phyloP scores from a whole-genome alignment of 768 basidiomycete species.

The Leccinum arenicola region DNA sequence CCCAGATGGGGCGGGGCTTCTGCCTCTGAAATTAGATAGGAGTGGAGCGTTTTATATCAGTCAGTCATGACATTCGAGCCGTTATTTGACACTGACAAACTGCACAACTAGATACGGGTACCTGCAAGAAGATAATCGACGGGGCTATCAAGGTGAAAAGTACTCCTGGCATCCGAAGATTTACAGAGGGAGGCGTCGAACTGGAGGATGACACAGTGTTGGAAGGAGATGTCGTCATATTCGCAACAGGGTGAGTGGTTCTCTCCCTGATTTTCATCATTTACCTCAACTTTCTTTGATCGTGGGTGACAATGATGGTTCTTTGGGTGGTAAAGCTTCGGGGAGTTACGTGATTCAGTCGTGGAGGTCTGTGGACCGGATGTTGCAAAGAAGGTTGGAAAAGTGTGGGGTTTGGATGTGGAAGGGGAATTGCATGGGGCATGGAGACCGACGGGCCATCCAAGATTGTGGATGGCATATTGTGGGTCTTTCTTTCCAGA shows the following conservation, averaged over 20 bases:
- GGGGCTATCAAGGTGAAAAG: slow-evolving; percentile 52
- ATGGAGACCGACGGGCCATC: slow-evolving; percentile 32
- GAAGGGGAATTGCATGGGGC: slow-evolving; percentile 59
- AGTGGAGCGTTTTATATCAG: slow-evolving; percentile 41
- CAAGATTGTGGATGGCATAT: slow-evolving; percentile 35
- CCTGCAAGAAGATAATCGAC: slow-evolving; percentile 43
- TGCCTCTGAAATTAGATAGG: slow-evolving; percentile 30
- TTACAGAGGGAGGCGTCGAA: slow-evolving; percentile 28
- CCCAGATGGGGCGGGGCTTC: slow-evolving; percentile 35
- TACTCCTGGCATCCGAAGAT: slow-evolving; percentile 27
- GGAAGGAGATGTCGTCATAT: slow-evolving; percentile 31
- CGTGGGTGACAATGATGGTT: background rate
- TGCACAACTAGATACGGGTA: slow-evolving; percentile 33
- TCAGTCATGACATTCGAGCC: slow-evolving; percentile 13
- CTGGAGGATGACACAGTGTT: slow-evolving; percentile 28
- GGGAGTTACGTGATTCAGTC: slow-evolving; percentile 40
- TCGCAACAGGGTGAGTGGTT: slow-evolving; percentile 33
- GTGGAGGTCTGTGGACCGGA: slow-evolving; percentile 46
- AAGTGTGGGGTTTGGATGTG: slow-evolving; percentile 62
- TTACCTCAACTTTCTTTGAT: background rate
- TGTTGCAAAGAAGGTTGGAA: slow-evolving; percentile 42
- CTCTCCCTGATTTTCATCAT: background rate
- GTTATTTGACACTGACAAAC: background rate
- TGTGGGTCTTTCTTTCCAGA: slow-evolving; percentile 10
- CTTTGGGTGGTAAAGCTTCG: slow-evolving; percentile 35